A percentile compares a stretch with the other conserved stretches of the same genome.
Conservation (phyloP, 2,329 filamentous ascomycete species). For the Aplosporella prunicola region DNA sequence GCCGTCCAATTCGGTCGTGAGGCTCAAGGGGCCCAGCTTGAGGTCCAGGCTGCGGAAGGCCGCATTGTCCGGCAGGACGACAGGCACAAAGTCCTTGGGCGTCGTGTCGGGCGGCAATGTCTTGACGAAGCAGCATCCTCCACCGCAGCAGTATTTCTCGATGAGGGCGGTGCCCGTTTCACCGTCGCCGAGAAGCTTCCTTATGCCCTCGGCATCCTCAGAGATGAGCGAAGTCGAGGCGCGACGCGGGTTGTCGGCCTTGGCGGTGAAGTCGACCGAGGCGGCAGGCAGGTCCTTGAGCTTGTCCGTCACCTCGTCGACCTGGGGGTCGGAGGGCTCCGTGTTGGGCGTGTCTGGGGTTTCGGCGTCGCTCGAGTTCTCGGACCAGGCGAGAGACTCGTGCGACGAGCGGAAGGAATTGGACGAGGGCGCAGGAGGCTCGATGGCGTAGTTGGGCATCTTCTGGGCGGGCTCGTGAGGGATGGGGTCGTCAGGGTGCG, state of each 20-base stretch:
- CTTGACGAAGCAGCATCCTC: slow-evolving; percentile 54
- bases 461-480: slow-evolving; percentile 33
- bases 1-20: slow-evolving; percentile 60
- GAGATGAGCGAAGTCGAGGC: slow-evolving; percentile 60
- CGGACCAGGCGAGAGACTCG: slow-evolving; percentile 32
- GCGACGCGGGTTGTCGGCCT: slow-evolving; percentile 39
- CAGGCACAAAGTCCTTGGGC: slow-evolving; percentile 35
- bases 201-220: slow-evolving; percentile 49
- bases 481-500: slow-evolving; percentile 38
- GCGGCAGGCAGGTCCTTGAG: slow-evolving; percentile 29
- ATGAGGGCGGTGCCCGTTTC: slow-evolving; percentile 49
- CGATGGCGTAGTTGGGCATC: slow-evolving; percentile 23
- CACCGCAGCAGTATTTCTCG: slow-evolving; percentile 55
- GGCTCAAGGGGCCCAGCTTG: slow-evolving; percentile 63
- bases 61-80: slow-evolving; percentile 63
- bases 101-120: slow-evolving; percentile 41
- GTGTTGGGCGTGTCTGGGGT: slow-evolving; percentile 36
- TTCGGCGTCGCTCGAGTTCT: slow-evolving; percentile 34
- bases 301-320: slow-evolving; percentile 35
- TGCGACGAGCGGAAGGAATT: slow-evolving; percentile 31
- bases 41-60: slow-evolving; percentile 74
- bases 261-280: slow-evolving; percentile 25
- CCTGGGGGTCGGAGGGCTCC: slow-evolving; percentile 32
- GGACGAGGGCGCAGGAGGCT: slow-evolving; percentile 20
- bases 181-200: slow-evolving; percentile 47